Evolutionary conservation across 495 filamentous ascomycete genomes (phyloP).

Genomic region (Aspergillus incahuasiensis): DNA sequence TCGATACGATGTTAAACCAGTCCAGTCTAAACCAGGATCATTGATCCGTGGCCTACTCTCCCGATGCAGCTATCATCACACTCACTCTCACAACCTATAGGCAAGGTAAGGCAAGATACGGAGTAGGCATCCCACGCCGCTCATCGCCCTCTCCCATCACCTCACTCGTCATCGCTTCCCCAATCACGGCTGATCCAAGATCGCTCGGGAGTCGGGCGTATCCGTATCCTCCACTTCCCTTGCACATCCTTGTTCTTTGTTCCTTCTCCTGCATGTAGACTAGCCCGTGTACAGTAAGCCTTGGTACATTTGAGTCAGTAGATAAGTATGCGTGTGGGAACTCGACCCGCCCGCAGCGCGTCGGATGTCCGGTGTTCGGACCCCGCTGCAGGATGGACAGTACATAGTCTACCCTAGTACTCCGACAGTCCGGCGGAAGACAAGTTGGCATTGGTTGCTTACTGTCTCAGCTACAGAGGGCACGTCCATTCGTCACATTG

Average conservation of each 20-base stretch:
- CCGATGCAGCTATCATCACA: background rate
- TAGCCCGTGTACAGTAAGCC: background rate
- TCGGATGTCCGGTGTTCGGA: background rate
- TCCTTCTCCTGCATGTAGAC: background rate
- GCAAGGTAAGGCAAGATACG: background rate
- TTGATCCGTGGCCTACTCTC: background rate
- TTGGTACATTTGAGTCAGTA: background rate
- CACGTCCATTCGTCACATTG: background rate
- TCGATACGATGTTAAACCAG: slow-evolving; percentile 8
- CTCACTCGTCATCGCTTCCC: background rate
- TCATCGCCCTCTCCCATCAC: background rate
- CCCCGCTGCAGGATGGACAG: background rate
- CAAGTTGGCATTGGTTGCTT: background rate
- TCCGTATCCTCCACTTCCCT: background rate
- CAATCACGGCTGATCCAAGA: slow-evolving; percentile 1
- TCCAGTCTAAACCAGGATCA: background rate
- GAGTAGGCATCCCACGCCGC: background rate
- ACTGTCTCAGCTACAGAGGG: too few relatives aligned
- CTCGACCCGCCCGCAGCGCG: background rate
- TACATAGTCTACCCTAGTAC: too few relatives aligned
- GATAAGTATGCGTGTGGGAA: background rate
- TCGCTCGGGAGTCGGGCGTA: background rate
- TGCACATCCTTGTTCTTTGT: background rate
- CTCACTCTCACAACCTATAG: background rate
- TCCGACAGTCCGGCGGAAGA: too few relatives aligned